Evolutionary conservation across 345 rosid species (phyloP).

Genomic region (Chamaenerion angustifolium): DNA sequence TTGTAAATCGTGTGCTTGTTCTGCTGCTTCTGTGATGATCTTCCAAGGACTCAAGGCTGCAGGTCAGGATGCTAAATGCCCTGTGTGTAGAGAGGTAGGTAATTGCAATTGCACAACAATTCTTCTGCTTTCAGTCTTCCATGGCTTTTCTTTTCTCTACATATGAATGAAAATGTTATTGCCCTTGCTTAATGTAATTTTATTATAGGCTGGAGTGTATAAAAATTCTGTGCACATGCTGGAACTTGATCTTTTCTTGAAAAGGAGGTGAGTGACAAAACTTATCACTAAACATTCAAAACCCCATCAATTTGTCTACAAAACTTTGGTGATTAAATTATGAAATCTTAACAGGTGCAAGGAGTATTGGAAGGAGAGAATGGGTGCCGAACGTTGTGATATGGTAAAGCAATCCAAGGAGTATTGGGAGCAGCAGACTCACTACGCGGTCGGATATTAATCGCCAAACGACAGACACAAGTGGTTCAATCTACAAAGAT

Average conservation of each 20-base stretch:
- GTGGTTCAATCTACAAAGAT: not conserved
- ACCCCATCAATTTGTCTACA: no score
- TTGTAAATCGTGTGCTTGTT: constrained; percentile 83
- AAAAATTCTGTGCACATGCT: constrained; percentile 59
- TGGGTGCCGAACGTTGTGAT: constrained; percentile 40
- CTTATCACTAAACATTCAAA: no score
- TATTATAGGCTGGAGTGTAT: constrained; percentile 61
- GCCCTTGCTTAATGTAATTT: no score
- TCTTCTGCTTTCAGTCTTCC: no score
- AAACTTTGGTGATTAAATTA: no score
- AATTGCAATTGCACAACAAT: constrained; percentile 2
- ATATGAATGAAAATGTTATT: no score
- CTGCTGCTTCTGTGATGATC: constrained; percentile 66
- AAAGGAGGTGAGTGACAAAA: constrained; percentile 41
- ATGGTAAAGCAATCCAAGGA: constrained; percentile 58
- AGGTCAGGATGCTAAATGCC: constrained; percentile 49
- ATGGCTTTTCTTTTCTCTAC: no score
- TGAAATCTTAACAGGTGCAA: constrained; percentile 36
- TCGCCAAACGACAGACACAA: not conserved
- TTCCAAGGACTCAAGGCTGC: constrained; percentile 67
- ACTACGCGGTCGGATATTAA: constrained; percentile 44
- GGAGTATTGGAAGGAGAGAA: constrained; percentile 64
- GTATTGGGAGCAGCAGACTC: constrained; percentile 62
- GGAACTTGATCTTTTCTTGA: constrained; percentile 55
- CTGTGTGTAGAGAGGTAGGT: constrained; percentile 87